These are phyloP conservation scores for Cardamine resedifolia DNA, from an alignment of 345 rosid species.

Conservation along the genomic window DNA sequence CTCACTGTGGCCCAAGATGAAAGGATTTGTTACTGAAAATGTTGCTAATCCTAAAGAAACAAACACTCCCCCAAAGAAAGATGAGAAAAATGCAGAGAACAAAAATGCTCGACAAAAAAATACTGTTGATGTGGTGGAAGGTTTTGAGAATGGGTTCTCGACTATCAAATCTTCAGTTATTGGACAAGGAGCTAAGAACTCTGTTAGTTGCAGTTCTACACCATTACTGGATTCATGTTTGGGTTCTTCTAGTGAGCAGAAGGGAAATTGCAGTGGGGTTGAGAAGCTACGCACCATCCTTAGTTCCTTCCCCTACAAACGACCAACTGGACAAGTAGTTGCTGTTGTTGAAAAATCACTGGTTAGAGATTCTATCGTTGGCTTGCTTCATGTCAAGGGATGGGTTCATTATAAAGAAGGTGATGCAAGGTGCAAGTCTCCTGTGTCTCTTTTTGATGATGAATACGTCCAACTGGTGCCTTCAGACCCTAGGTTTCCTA, in stretches of 20 bases:
- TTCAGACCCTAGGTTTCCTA: slow-evolving; percentile 68
- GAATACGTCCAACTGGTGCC: slow-evolving; percentile 62
- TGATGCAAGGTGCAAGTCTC: slow-evolving; percentile 43
- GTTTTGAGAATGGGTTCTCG: slow-evolving; percentile 13
- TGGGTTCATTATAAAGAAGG: slow-evolving; percentile 52
- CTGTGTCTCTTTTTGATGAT: slow-evolving; percentile 36
- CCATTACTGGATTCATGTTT: slow-evolving; percentile 11
- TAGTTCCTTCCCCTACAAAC: slow-evolving; percentile 55
- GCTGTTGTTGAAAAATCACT: slow-evolving; percentile 64
- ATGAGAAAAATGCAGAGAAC: slow-evolving; percentile 38
- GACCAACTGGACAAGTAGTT: slow-evolving; percentile 85
- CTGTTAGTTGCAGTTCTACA: slow-evolving; percentile 6
- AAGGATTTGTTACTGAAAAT: slow-evolving; percentile 55
- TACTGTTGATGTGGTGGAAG: slow-evolving; percentile 26
- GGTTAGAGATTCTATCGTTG: slow-evolving; percentile 64
- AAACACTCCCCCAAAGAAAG: slow-evolving; percentile 32
- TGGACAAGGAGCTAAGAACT: slow-evolving; percentile 26
- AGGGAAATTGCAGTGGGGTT: slow-evolving; percentile 44
- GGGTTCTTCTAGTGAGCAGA: slow-evolving; percentile 33
- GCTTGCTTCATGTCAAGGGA: slow-evolving; percentile 68
- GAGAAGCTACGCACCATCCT: slow-evolving; percentile 56
- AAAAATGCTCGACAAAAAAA: slow-evolving; percentile 14
- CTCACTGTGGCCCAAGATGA: slow-evolving; percentile 74
- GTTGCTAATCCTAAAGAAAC: slow-evolving; percentile 38
- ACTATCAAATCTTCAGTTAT: slow-evolving; percentile 13